Evolutionary conservation across 2,329 filamentous ascomycete genomes (phyloP), one percentile per base, ranked within the genome.

Genomic region (Aspergillus flavus): DNA sequence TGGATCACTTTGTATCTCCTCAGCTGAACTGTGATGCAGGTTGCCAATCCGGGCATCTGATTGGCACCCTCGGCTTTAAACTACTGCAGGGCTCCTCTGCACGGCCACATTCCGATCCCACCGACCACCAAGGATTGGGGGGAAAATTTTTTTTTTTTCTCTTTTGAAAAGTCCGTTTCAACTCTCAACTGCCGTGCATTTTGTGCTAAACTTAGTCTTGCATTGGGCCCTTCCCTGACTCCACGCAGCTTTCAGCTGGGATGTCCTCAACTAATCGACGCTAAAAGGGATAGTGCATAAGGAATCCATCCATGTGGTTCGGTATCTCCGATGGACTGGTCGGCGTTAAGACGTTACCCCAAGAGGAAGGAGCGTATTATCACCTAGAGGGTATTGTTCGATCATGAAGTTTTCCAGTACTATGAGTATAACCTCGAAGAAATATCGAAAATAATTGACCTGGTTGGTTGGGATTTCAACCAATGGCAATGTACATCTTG

Each of bases 191-290:
- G 59, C 43, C 62, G 19, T 61, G 62, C 62, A 56, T 53, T 46
- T 48, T 6, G 50, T 43, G 28, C 52, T 59, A 55, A 46, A 58
- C 28, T 34, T 41, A 48, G 57, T 57, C 30, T 64, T 43, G 19
- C 34, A 11, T 45, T 58, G 34, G 14, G 56, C 41, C 23, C 56
- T 41, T 41, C 36, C n/a, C 23, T n/a, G 41, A 32, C 19, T 34
- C 56, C 58, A 60, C 36, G 50, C 28, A 54, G 39, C 32, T 39
- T 67, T 67, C 65, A 67, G 65, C 65, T 65, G 65, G 63, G 58
- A 61, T 67, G 65, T 67, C 9, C 45, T 43, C 48, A 23, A 57
- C 26, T 23, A 52, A 41, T 32, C 26, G 28, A n/a, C 48, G 48
- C 48, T 52, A 52, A 34, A 26, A 50, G 7, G 46, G 45, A 28